phyloP scores from a whole-genome alignment of 305 asterid species.

The Lippia alba region DNA sequence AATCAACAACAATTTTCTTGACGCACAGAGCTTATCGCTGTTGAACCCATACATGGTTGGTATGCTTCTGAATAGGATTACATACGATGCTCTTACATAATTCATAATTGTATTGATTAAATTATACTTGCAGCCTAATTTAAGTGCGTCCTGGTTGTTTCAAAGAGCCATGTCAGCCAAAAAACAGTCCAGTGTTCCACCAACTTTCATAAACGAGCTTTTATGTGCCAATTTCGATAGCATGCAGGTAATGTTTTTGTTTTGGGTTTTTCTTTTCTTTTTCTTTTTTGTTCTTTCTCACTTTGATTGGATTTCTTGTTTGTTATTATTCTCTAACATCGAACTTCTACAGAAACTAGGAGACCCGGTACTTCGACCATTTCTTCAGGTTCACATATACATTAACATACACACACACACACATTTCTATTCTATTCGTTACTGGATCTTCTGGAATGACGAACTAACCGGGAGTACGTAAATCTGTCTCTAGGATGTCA shows the following conservation, averaged over 20 bases:
- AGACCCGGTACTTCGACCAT: conserved; percentile 93
- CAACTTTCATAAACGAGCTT: conserved; percentile 84
- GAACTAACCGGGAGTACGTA: conserved; percentile 21
- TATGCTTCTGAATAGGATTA: neutral
- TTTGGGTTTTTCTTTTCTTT: neutral
- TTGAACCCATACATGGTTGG: conserved; percentile 91
- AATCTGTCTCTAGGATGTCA: conserved; percentile 62
- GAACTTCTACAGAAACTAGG: conserved; percentile 69
- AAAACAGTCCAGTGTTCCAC: conserved; percentile 65
- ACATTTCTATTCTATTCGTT: conserved; percentile 16
- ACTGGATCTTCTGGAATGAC: conserved; percentile 6
- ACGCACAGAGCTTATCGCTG: conserved; percentile 73
- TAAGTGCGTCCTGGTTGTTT: conserved; percentile 93
- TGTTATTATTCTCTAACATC: conserved; percentile 19
- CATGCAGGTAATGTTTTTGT: conserved; percentile 70
- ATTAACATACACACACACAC: too few species aligned
- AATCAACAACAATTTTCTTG: conserved; percentile 63
- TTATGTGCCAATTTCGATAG: conserved; percentile 80
- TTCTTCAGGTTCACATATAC: conserved; percentile 74
- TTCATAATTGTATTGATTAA: conserved; percentile 22
- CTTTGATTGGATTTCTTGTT: neutral
- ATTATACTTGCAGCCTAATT: conserved; percentile 71
- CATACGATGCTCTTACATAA: too few species aligned
- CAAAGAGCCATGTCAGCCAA: conserved; percentile 98
- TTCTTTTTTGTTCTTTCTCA: neutral